These are phyloP conservation scores for Phragmites australis DNA, from an alignment of 176 grass and related monocot species.

Conservation along the genomic window DNA sequence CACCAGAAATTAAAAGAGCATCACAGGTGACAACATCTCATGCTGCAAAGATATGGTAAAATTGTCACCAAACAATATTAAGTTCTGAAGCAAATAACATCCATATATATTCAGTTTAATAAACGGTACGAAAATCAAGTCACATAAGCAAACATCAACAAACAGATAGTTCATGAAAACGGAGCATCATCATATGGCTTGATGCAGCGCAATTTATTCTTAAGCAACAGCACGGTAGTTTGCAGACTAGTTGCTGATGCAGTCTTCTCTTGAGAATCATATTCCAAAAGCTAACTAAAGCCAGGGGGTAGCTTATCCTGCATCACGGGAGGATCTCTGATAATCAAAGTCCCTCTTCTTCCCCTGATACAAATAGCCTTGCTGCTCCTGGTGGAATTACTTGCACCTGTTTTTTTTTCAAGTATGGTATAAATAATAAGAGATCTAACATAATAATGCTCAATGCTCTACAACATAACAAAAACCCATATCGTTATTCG, in stretches of 20 bases:
- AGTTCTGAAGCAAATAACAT: not conserved
- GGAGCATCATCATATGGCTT: not conserved
- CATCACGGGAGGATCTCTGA: fast-evolving
- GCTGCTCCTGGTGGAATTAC: not conserved
- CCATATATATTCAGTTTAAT: not conserved
- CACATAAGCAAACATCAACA: not conserved
- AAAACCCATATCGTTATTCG: not conserved
- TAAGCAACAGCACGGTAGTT: not conserved
- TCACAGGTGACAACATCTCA: not conserved
- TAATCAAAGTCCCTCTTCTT: not conserved
- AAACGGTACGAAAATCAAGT: not conserved
- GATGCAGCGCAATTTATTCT: not conserved
- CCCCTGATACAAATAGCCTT: not conserved
- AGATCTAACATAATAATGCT: not conserved
- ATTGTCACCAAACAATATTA: not conserved
- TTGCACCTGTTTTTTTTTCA: not conserved
- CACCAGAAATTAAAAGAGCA: too few relatives aligned
- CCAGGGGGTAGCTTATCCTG: not conserved
- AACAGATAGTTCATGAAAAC: not conserved
- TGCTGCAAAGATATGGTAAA: not conserved
- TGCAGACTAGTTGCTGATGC: not conserved
- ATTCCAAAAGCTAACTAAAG: not conserved
- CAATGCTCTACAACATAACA: not conserved
- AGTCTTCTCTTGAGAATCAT: not conserved
- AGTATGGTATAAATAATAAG: not conserved